These are phyloP conservation scores for Helianthus annuus DNA, from an alignment of 129 eudicot genomes.

Conservation along the genomic window DNA sequence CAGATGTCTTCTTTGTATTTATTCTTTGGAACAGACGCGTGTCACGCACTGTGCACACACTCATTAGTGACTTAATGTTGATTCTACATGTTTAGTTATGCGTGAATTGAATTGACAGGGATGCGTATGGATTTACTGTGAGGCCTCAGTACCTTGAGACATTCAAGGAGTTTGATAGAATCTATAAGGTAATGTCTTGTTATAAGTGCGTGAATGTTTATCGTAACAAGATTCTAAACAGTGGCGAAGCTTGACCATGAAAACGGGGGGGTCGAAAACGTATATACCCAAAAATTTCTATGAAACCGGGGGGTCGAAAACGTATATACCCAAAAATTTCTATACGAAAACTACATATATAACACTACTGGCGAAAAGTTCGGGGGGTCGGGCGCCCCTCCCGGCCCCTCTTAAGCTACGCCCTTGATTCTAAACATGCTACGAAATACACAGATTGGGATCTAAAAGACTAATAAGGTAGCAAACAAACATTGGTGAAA, in stretches of 20 bases:
- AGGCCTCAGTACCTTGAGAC: constrained; percentile 90
- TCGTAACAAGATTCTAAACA: constrained; percentile 4
- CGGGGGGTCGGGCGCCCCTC: no score
- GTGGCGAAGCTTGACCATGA: no score
- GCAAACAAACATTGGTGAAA: constrained; percentile 14
- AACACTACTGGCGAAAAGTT: no score
- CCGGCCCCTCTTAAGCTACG: no score
- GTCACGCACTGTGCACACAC: background rate
- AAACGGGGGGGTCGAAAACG: no score
- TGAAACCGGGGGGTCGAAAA: no score
- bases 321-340: no score
- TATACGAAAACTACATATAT: no score
- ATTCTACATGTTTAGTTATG: background rate
- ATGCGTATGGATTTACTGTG: constrained; percentile 95
- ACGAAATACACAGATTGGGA: background rate
- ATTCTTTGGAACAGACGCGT: background rate
- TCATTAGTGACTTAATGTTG: background rate
- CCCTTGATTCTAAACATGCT: constrained; percentile 5
- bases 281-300: no score
- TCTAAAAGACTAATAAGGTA: constrained; percentile 3
- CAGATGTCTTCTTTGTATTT: background rate
- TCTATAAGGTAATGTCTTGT: constrained; percentile 61
- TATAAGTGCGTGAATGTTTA: constrained; percentile 1
- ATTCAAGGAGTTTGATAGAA: constrained; percentile 64
- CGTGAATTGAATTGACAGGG: constrained; percentile 54